Base-by-base conservation (phyloP, 2,329 filamentous ascomycete genomes). In the Gaeumannomyces tritici region DNA sequence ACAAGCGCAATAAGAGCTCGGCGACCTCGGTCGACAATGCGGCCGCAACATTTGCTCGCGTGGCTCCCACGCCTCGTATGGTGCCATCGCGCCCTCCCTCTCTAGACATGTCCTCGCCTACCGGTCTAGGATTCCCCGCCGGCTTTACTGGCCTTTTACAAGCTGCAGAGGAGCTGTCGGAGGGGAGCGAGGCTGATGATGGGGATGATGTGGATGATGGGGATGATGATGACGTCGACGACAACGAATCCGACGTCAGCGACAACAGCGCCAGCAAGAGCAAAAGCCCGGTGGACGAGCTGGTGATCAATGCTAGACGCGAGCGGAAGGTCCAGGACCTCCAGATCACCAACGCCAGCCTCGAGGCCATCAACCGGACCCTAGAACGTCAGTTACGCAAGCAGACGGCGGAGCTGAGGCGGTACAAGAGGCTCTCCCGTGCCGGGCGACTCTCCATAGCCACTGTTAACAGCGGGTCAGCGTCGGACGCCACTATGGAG, bases 241-340 rank as follows among this genome's bases (percentile, higher is more conserved):
- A 73, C 24, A 73, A 70, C 26, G 64, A 66, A 29, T 72, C 65
- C 47, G 70, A 63, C 6, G 73, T 27, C 5, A 78, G 74, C 15
- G 66, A 79, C 4, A 79, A 82, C 59, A 88, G 85, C 66, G 84
- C 87, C 5, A 80, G 81, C 24, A 89, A 83, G 72, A 80, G 79
- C 59, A 78, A 72, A 33, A 76, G 75, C 68, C 78, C 80, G 15
- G 78, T 89, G 65, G 89, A 85, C 65, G 92, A 96, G 64, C 80
- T 91, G 8, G 91, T 95, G 13, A 84, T 89, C n/a, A 95, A 91
- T 71, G 95, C 95, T 18, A 85, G 95, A 33, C 85, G 91, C 47
- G 95, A 98, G 74, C 86, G 95, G 65, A 99, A 98, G 77, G 93
- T 99, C 1, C 84, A 98, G 67, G 95, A 99, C 72, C 79, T 99